Conservation (phyloP, 805 yeast genomes). For the Saturnispora diversa region DNA sequence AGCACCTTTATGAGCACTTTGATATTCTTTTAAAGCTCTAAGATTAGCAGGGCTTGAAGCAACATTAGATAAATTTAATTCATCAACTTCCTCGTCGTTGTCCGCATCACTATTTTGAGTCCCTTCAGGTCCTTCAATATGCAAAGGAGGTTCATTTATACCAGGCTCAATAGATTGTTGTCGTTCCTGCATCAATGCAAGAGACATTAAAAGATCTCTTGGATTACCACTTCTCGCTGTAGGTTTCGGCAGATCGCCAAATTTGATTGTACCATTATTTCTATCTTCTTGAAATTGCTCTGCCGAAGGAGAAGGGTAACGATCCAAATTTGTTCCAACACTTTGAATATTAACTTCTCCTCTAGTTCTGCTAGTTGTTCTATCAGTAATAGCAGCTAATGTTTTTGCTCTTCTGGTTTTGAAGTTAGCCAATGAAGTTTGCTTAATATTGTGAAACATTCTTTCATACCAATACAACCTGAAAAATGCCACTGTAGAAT, state of each 20-base stretch:
- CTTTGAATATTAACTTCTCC: no score
- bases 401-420: background rate
- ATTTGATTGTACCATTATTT: background rate
- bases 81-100: background rate
- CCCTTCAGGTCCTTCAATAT: background rate
- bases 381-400: background rate
- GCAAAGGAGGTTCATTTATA: background rate
- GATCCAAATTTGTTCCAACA: no score
- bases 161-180: background rate
- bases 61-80: background rate
- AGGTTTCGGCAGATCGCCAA: background rate
- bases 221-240: background rate
- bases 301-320: no score
- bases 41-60: no score
- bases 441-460: background rate
- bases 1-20: conserved; percentile 40
- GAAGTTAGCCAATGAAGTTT: background rate
- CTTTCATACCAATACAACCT: background rate
- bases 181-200: background rate
- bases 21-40: conserved; percentile 2
- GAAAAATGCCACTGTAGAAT: background rate
- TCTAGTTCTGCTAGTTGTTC: no score
- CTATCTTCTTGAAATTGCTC: no score
- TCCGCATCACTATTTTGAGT: background rate
- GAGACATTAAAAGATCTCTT: background rate